Percentiles rank a stretch among this genome's conserved stretches.
These are phyloP conservation scores for Sphaerulina musiva DNA, from an alignment of 2,329 filamentous ascomycete species.

Conservation along the genomic window DNA sequence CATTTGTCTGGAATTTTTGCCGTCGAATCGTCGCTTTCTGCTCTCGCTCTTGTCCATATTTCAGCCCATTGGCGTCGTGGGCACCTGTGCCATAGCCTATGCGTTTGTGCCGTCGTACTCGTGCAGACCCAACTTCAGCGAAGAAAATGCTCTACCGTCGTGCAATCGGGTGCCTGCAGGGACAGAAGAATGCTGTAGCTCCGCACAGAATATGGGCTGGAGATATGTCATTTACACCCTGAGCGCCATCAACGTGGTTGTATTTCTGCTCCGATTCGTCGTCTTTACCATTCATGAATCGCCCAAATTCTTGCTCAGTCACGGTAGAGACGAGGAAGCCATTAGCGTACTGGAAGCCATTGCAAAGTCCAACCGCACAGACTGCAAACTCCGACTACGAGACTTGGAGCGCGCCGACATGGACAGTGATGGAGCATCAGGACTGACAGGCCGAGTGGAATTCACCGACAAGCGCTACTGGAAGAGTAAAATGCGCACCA, in stretches of 20 bases:
- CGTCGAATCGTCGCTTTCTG: slow-evolving; percentile 47
- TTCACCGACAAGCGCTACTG: slow-evolving; percentile 9
- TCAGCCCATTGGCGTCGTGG: slow-evolving; percentile 50
- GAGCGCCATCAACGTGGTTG: slow-evolving; percentile 36
- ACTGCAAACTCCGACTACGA: slow-evolving; percentile 32
- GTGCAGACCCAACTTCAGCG: slow-evolving; percentile 47
- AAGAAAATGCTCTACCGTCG: slow-evolving; percentile 39
- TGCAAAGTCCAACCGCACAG: slow-evolving; percentile 38
- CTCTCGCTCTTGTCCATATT: slow-evolving; percentile 50
- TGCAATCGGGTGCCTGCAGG: slow-evolving; percentile 36
- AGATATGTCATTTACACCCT: slow-evolving; percentile 40
- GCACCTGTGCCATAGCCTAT: slow-evolving; percentile 48
- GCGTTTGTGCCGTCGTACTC: slow-evolving; percentile 48
- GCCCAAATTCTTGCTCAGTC: slow-evolving; percentile 53
- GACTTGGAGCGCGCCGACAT: slow-evolving; percentile 35
- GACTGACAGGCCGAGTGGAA: too few relatives aligned
- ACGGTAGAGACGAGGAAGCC: slow-evolving; percentile 48
- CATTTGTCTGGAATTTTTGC: slow-evolving; percentile 52
- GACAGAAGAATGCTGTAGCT: slow-evolving; percentile 35
- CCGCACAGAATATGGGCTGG: slow-evolving; percentile 42
- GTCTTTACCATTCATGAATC: slow-evolving; percentile 53
- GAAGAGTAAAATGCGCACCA: slow-evolving; percentile 35
- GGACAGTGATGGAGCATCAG: too few relatives aligned
- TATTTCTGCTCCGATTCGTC: slow-evolving; percentile 50
- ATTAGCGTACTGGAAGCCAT: slow-evolving; percentile 42